These are phyloP conservation scores for Diaporthe vaccinii DNA, from an alignment of 2,329 filamentous ascomycete species.

Conservation along the genomic window DNA sequence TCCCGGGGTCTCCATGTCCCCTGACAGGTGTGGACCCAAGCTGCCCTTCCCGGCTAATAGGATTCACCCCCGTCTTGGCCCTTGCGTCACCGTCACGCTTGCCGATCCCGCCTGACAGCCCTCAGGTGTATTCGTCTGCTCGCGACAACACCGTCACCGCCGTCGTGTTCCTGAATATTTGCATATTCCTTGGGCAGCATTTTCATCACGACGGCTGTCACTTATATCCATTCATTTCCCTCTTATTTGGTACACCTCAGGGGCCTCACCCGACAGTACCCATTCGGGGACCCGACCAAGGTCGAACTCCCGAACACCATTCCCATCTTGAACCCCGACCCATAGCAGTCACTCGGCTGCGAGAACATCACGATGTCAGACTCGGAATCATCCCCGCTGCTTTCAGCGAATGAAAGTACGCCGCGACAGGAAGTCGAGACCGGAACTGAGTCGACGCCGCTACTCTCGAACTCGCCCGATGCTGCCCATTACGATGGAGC, in stretches of 20 bases:
- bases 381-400: constrained; percentile 60
- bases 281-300: constrained; percentile 23
- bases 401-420: constrained; percentile 52
- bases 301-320: constrained; percentile 13
- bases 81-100: constrained; percentile 29
- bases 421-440: constrained; percentile 45
- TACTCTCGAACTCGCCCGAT: constrained; percentile 59
- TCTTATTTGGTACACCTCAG: not conserved
- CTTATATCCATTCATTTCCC: not conserved
- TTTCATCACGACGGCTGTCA: not conserved
- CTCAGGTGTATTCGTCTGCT: not conserved
- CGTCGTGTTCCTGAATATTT: not conserved
- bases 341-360: constrained; percentile 12
- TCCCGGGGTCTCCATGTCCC: constrained; percentile 7
- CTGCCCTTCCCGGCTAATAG: not conserved
- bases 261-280: not conserved
- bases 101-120: constrained; percentile 19
- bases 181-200: not conserved
- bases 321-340: not conserved
- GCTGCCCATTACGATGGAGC: constrained; percentile 57
- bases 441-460: constrained; percentile 64
- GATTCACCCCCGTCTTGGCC: constrained; percentile 15
- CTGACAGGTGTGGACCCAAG: constrained; percentile 16
- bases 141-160: not conserved
- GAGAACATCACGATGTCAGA: constrained; percentile 54